Evolutionary conservation across 495 filamentous ascomycete species (phyloP).

Genomic region (Pseudotulostoma volvatum): DNA sequence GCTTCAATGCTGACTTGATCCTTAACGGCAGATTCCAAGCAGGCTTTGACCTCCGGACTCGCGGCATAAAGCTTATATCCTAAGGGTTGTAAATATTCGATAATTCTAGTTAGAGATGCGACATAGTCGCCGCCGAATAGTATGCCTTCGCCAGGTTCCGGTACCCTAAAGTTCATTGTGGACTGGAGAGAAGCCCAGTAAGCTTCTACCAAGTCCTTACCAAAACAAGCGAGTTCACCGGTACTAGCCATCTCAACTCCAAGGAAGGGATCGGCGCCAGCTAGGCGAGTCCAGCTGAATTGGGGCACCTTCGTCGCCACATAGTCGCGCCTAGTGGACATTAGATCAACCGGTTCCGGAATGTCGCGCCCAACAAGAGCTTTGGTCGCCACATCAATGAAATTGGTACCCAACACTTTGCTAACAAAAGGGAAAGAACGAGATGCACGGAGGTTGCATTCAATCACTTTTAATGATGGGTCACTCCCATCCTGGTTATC

Average conservation of each 20-base stretch:
- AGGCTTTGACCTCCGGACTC: conserved; percentile 58
- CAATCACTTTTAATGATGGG: conserved; percentile 80
- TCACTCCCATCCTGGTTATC: conserved; percentile 45
- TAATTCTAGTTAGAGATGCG: conserved; percentile 55
- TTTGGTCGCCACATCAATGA: conserved; percentile 91
- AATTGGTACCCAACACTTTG: conserved; percentile 94
- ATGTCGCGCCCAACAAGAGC: conserved; percentile 78
- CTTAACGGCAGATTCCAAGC: conserved; percentile 57
- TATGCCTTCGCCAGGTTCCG: conserved; percentile 82
- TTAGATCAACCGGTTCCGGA: conserved; percentile 74
- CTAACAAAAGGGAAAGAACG: conserved; percentile 95
- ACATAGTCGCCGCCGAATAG: conserved; percentile 75
- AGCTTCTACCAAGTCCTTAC: conserved; percentile 84
- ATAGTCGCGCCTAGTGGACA: conserved; percentile 77
- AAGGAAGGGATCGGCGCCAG: conserved; percentile 91
- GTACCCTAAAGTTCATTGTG: conserved; percentile 97
- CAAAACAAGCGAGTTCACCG: conserved; percentile 97
- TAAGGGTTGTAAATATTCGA: conserved; percentile 70
- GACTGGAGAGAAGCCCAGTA: conserved; percentile 96
- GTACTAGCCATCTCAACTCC: conserved; percentile 96
- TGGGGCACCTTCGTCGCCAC: conserved; percentile 94
- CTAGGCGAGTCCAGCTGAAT: conserved; percentile 98
- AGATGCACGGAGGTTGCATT: conserved; percentile 95
- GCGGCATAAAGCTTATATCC: conserved; percentile 90
- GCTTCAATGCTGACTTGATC: conserved; percentile 59